A percentile compares a stretch with the other conserved stretches of the same genome.
These are phyloP conservation scores for Mycena sanguinolenta DNA, from an alignment of 768 basidiomycete genomes.

Conservation along the genomic window DNA sequence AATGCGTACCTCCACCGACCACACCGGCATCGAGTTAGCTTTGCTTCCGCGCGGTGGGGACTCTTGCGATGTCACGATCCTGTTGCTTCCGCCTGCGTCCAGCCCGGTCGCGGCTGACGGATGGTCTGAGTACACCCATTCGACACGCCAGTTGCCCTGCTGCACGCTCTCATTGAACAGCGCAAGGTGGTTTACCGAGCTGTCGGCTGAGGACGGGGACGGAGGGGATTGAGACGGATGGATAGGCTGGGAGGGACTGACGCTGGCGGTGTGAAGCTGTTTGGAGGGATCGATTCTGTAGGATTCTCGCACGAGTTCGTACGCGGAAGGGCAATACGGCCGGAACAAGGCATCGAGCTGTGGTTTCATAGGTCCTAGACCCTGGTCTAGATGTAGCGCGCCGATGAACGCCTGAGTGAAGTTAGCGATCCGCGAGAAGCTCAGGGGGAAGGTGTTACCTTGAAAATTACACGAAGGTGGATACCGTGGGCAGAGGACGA, in stretches of 20 bases:
- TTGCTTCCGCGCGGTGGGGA: constrained; percentile 31
- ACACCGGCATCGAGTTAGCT: constrained; percentile 46
- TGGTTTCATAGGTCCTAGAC: neutral
- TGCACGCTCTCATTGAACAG: constrained; percentile 18
- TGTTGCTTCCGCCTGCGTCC: neutral
- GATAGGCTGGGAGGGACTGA: neutral
- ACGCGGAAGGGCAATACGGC: neutral
- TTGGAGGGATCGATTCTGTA: neutral
- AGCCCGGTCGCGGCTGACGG: neutral
- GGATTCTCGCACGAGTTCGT: neutral
- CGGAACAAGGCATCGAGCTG: neutral
- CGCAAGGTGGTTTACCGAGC: neutral
- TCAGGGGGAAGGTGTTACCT: neutral
- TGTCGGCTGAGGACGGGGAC: neutral
- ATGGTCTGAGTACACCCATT: constrained; percentile 2
- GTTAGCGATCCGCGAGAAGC: no score
- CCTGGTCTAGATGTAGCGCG: neutral
- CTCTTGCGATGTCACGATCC: constrained; percentile 28
- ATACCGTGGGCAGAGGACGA: no score
- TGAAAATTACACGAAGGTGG: neutral
- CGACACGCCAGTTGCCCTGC: neutral
- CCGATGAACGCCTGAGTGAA: neutral
- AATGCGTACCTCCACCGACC: constrained; percentile 55
- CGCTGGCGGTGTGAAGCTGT: neutral
- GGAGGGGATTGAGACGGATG: neutral